These are phyloP conservation scores for Neofusicoccum kwambonambiense DNA, from an alignment of 2,329 filamentous ascomycete genomes.

Conservation along the genomic window DNA sequence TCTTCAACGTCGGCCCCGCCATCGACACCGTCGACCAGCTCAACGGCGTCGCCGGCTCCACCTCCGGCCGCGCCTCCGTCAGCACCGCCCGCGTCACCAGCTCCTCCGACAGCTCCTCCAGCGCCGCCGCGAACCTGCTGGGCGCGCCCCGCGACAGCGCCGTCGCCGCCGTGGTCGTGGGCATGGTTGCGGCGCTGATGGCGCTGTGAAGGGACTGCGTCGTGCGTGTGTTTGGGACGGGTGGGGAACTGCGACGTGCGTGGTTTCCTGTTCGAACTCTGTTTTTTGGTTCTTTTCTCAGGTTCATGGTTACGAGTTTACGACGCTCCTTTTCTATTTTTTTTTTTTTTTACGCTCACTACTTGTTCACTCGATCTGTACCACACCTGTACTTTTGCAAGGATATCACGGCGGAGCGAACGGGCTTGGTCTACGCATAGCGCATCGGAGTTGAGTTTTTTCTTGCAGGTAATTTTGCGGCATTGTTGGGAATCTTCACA, in stretches of 20 bases:
- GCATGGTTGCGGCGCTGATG: neutral
- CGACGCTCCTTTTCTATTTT: slow-evolving; percentile 6
- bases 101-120: neutral
- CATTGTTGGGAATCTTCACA: neutral
- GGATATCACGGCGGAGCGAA: neutral
- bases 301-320: neutral
- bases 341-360: neutral
- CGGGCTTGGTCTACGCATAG: slow-evolving; percentile 8
- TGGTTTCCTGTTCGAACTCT: too few relatives aligned
- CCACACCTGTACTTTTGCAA: neutral
- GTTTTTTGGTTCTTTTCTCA: neutral
- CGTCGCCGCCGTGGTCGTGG: neutral
- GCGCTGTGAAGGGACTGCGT: neutral
- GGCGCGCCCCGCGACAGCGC: neutral
- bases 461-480: neutral
- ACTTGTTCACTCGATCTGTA: neutral
- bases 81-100: slow-evolving; percentile 11
- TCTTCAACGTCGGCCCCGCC: slow-evolving; percentile 67
- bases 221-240: neutral
- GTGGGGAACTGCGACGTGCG: too few relatives aligned
- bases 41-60: slow-evolving; percentile 54
- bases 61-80: slow-evolving; percentile 38
- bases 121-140: neutral
- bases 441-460: neutral
- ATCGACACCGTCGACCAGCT: slow-evolving; percentile 64